phyloP scores from a whole-genome alignment of 2,329 filamentous ascomycete genomes.

The Zalaria sp. region DNA sequence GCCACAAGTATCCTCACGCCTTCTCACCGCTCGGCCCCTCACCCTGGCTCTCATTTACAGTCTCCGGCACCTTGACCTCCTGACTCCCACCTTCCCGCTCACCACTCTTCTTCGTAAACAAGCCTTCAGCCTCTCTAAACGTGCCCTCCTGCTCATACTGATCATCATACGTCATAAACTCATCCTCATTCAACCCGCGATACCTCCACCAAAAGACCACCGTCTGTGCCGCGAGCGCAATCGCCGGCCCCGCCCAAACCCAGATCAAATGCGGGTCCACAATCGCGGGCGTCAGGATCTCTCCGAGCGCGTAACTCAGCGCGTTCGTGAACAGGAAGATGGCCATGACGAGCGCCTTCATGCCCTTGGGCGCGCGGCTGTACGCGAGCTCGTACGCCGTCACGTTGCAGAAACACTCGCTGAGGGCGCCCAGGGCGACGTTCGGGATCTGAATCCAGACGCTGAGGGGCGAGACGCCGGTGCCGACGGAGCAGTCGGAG shows the following conservation, averaged over 20 bases:
- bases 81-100: not conserved
- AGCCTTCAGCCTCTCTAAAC: not conserved
- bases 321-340: constrained; percentile 28
- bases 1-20: no score
- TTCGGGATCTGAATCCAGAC: constrained; percentile 28
- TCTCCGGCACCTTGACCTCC: not conserved
- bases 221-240: constrained; percentile 17
- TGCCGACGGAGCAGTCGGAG: constrained; percentile 21
- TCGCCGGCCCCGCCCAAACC: constrained; percentile 35
- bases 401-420: constrained; percentile 28
- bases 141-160: not conserved
- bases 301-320: constrained; percentile 23
- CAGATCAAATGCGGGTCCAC: constrained; percentile 34
- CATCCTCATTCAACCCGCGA: not conserved
- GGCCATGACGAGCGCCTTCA: constrained; percentile 28
- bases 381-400: constrained; percentile 33
- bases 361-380: constrained; percentile 25
- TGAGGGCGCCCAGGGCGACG: constrained; percentile 22
- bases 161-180: not conserved
- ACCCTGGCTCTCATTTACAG: not conserved
- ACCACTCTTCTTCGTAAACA: not conserved
- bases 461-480: constrained; percentile 20
- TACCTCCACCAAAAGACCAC: not conserved
- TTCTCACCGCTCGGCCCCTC: not conserved
- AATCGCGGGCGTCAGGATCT: constrained; percentile 17